Base-by-base conservation (phyloP, 768 basidiomycete genomes). In the Tylopilus felleus region DNA sequence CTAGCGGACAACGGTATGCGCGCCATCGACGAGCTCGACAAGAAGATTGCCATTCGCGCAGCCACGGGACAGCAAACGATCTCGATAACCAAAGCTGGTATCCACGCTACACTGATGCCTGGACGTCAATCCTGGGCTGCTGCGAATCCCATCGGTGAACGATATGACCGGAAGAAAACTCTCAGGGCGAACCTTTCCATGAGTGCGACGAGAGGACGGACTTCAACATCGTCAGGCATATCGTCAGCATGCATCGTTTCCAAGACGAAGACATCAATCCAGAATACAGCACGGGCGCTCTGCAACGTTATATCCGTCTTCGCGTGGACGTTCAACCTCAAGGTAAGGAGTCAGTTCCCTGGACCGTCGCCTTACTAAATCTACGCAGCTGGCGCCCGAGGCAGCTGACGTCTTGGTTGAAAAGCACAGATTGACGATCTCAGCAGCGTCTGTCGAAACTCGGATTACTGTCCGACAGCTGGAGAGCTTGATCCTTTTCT, bases 31-130 rank as follows among this genome's bases (percentile, higher is more conserved):
- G 97, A 98, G 72, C 98, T 99, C 65, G 97, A 99, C 81, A 99
- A 99, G 74, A 99, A 98, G 70, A 93, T 98, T 40, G 97, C 97
- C 33, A 98, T 99, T 63, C 97, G 98, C 78, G 96, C 98, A 79
- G 96, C 96, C 8, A 98, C 98, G 96, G 96, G 98, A 85, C 96
- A 98, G 74, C 95, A 98, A 74, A 98, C 96, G 1, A 98, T 98
- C 62, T 97, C 94, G 27, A 98, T 98, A 59, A 96, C 97, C 39
- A 99, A 99, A 70, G 97, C 97, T 2, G 97, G 97, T 52, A 99
- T 99, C 60, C 96, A 98, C 63, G 96, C 97, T 0, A 99, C 97
- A 0, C 80, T 99, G 50, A 99, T 63, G 97, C 97, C 1, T 85
- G 97, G 12, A 98, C 97, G 0, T 95, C 93, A 4, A 98, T 99